A percentile compares a stretch with the other conserved stretches of the same genome.
Evolutionary conservation across 192 early-diverging fungal species (phyloP).

Genomic region (Pecoramyces ruminantium): DNA sequence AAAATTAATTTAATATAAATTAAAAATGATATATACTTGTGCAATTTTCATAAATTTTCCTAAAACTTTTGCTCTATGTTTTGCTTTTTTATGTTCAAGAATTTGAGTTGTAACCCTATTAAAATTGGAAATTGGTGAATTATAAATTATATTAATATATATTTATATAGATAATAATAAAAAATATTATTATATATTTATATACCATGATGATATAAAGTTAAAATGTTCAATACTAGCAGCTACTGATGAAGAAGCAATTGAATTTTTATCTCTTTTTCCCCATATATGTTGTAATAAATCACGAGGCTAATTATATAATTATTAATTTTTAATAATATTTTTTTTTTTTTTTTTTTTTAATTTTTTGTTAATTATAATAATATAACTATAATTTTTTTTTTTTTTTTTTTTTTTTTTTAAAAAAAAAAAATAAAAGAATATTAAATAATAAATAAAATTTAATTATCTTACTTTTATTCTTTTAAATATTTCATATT

Average conservation of each 20-base stretch:
- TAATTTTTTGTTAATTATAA: neutral
- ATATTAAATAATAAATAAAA: neutral
- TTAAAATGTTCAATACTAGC: constrained; percentile 53
- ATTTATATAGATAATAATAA: neutral
- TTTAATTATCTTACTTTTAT: constrained; percentile 26
- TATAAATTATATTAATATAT: no score
- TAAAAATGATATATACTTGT: constrained; percentile 15
- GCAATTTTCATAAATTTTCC: constrained; percentile 54
- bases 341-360: neutral
- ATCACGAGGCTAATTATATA: constrained; percentile 29
- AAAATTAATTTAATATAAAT: no score
- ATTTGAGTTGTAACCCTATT: constrained; percentile 49
- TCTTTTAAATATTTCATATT: constrained; percentile 37
- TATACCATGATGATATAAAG: constrained; percentile 45
- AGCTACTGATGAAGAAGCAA: constrained; percentile 16
- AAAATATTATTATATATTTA: neutral
- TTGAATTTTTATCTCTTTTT: constrained; percentile 9
- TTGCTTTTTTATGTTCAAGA: constrained; percentile 38
- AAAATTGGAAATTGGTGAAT: neutral
- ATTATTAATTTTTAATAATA: no score
- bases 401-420: neutral
- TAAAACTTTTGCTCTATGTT: constrained; percentile 39
- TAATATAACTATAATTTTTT: neutral
- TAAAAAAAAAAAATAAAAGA: constrained; percentile 3
- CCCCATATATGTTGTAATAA: constrained; percentile 40